Base-by-base conservation (phyloP, 1,284 basidiomycete species). In the Phlebopus sp. region DNA sequence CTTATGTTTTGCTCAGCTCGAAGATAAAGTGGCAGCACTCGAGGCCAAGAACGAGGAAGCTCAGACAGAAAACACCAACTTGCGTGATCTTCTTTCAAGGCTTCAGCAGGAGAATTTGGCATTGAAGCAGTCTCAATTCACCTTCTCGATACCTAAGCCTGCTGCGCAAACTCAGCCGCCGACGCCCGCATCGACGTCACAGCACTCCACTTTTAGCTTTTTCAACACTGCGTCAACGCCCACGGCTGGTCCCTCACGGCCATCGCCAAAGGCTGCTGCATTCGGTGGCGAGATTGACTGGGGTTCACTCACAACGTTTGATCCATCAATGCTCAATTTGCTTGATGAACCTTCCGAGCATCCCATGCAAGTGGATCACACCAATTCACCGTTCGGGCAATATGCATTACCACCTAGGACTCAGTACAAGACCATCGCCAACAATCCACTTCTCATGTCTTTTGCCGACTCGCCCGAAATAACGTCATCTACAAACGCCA, bases 391-490 rank as follows among this genome's bases (percentile, higher is more conserved):
- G 18, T 55, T 52, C 52, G 52, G 69, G 51, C 63, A 70, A 64
- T 45, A 69, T 64, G 35, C 56, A 69, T 27, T 68, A 69, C 62
- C 62, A 11, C 59, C 66, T 30, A 67, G 70, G 30, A 70, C 69
- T 35, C 76, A 78, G 4, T 87, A 81, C 63, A 88, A 82, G 50
- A 88, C 84, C 3, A 84, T 91, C 49, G 85, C 86, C 41, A 84
- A 75, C 65, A 89, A 89, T 54, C 86, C 88, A 1, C 75, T 81
- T 65, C 89, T 84, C 72, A 87, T 86, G 74, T 87, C 87, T n/a
- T 85, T 85, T 59, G 77, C 81, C 9, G 84, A 87, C 41, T 74
- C 76, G 2, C 79, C 81, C 50, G 78, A 81, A 53, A 59, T 58
- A 55, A 70, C 64, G 25, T 56, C 62, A 36, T 47, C 47, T 7